These are phyloP conservation scores for Cucurbitaria berberidis DNA, from an alignment of 2,329 filamentous ascomycete species.

Conservation along the genomic window DNA sequence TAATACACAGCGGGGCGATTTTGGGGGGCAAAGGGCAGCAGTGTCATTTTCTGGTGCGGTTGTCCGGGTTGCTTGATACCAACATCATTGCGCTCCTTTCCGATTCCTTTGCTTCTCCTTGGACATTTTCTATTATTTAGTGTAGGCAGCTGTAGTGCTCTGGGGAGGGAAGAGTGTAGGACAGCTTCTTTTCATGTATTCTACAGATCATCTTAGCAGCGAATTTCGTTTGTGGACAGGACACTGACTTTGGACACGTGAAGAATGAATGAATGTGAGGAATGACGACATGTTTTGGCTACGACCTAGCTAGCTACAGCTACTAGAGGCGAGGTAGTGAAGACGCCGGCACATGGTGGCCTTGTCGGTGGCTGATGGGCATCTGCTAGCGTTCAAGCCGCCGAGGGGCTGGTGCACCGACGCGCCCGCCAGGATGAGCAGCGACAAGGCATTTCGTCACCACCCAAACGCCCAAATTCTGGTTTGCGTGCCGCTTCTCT, in stretches of 20 bases:
- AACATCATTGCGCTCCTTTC: slow-evolving; percentile 52
- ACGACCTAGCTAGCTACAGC: neutral
- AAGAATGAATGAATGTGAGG: slow-evolving; percentile 1
- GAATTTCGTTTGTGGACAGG: slow-evolving; percentile 48
- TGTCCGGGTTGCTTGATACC: slow-evolving; percentile 53
- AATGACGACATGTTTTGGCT: slow-evolving; percentile 16
- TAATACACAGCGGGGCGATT: slow-evolving; percentile 45
- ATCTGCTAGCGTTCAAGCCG: slow-evolving; percentile 19
- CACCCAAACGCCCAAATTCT: slow-evolving; percentile 38
- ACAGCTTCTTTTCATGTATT: slow-evolving; percentile 50
- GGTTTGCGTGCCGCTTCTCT: slow-evolving; percentile 37
- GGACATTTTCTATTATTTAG: slow-evolving; percentile 47
- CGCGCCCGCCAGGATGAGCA: slow-evolving; percentile 22
- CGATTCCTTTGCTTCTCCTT: slow-evolving; percentile 40
- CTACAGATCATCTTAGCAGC: slow-evolving; percentile 50
- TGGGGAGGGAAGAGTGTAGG: slow-evolving; percentile 38
- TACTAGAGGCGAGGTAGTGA: slow-evolving; percentile 10
- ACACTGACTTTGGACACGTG: slow-evolving; percentile 7
- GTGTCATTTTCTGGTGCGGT: slow-evolving; percentile 45
- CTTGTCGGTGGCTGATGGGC: slow-evolving; percentile 33
- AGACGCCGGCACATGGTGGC: slow-evolving; percentile 14
- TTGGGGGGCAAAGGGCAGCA: slow-evolving; percentile 38
- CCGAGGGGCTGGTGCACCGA: slow-evolving; percentile 30
- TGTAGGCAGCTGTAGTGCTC: slow-evolving; percentile 43
- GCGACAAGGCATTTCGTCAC: slow-evolving; percentile 45